Evolutionary conservation across 2,329 filamentous ascomycete genomes (phyloP).

Genomic region (Paecilomyces sp.): DNA sequence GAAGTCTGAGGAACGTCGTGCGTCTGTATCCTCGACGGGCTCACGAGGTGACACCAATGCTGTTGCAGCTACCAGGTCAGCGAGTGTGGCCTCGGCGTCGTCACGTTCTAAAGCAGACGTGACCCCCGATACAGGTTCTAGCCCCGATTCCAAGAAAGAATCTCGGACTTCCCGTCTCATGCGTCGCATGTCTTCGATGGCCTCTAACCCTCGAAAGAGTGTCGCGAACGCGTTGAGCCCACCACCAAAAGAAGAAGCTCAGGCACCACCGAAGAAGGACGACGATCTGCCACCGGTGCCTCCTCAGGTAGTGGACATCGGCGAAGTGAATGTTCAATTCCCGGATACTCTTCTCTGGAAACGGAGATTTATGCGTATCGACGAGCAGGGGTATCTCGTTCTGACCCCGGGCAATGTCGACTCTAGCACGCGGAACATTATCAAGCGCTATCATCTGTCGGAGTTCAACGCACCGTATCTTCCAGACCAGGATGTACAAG

Average conservation of each 20-base stretch:
- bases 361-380: slow-evolving; percentile 78
- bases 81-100: slow-evolving; percentile 32
- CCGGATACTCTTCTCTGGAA: slow-evolving; percentile 97
- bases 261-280: slow-evolving; percentile 23
- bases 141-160: slow-evolving; percentile 45
- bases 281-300: slow-evolving; percentile 12
- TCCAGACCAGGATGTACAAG: slow-evolving; percentile 85
- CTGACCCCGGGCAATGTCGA: slow-evolving; percentile 64
- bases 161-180: slow-evolving; percentile 56
- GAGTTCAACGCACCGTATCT: slow-evolving; percentile 74
- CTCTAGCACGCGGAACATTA: slow-evolving; percentile 51
- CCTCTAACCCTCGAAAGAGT: slow-evolving; percentile 45
- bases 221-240: slow-evolving; percentile 30
- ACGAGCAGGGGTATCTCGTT: slow-evolving; percentile 75
- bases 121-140: slow-evolving; percentile 24
- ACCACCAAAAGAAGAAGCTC: slow-evolving; percentile 28
- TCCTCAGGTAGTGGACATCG: slow-evolving; percentile 60
- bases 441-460: slow-evolving; percentile 76
- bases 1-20: slow-evolving; percentile 22
- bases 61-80: slow-evolving; percentile 26
- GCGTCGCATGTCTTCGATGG: slow-evolving; percentile 58
- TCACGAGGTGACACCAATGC: slow-evolving; percentile 34
- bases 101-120: slow-evolving; percentile 31
- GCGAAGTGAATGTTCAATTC: slow-evolving; percentile 94
- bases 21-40: slow-evolving; percentile 33